Evolutionary conservation across 225 moss, liverwort and hornwort species (phyloP), one percentile per base, ranked within the genome.

Genomic region (Ulota crispa): DNA sequence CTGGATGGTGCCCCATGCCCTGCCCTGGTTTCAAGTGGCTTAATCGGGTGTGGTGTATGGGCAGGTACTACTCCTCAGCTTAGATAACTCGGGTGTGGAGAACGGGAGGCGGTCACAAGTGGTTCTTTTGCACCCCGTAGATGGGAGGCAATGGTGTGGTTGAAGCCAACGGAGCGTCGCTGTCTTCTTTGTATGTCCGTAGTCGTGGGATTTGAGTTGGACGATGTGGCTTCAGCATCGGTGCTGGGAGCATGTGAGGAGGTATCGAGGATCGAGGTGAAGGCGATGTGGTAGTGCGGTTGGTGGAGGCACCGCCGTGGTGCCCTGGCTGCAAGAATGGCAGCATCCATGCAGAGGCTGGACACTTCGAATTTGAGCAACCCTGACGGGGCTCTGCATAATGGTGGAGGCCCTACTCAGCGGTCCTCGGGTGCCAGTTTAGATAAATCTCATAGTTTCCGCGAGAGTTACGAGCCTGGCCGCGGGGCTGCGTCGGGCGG

Each of bases 271-370:
- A 80, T 80, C 34, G 77, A 87, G 63, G 66, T 78, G 76, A 73
- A 85, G 85, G 76, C 56, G 76, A 83, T 86, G 89, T 75, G 86
- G 60, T 89, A 89, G 86, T 75, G 73, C 78, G 78, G 74, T 66
- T 81, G 50, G 89, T 81, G 39, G 89, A 84, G 86, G 89, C 89
- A 89, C 86, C 79, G 81, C 73, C 79, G 83, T 70, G 89, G 81
- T 89, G 89, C 89, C 86, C 39, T 81, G 70, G 70, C 81, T 61
- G 75, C 53, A 78, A 65, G 52, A 60, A 89, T 89, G 89, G 86
- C 89, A 78, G 81, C 88, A 80, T 77, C 86, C 63, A 70, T 78
- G 66, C 86, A 89, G 42, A 86, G 89, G 75, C 67, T 84, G 70
- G 89, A 82, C 27, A 43, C 71, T 27, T 54, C 86, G 61, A 80